These are phyloP conservation scores for Bauhinia variegata DNA, from an alignment of 306 rosid species.

Conservation along the genomic window DNA sequence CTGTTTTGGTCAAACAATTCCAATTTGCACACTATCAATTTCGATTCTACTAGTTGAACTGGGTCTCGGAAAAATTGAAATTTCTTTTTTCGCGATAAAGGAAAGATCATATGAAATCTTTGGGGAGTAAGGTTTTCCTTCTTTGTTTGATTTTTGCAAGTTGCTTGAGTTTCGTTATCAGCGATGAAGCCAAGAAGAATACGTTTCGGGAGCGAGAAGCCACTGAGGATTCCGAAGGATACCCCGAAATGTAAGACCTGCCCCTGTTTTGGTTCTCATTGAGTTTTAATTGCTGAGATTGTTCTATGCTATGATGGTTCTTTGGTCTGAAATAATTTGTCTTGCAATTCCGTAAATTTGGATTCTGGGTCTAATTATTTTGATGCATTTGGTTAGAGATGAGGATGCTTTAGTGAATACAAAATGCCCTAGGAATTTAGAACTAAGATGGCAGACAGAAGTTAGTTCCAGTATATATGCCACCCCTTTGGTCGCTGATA, in stretches of 20 bases:
- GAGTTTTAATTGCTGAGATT: background rate
- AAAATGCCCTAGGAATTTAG: constrained; percentile 89
- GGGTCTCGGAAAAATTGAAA: background rate
- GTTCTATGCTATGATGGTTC: background rate
- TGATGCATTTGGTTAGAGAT: constrained; percentile 50
- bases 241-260: constrained; percentile 71
- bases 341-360: constrained; percentile 11
- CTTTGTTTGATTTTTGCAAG: constrained; percentile 51
- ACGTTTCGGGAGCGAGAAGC: constrained; percentile 88
- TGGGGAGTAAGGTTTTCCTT: constrained; percentile 37
- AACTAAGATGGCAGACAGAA: constrained; percentile 98
- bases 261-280: constrained; percentile 1
- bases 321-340: no score
- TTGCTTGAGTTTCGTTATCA: constrained; percentile 45
- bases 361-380: background rate
- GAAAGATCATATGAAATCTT: constrained; percentile 62
- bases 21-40: background rate
- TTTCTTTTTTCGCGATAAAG: constrained; percentile 19
- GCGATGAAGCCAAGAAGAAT: constrained; percentile 61
- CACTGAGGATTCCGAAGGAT: constrained; percentile 76
- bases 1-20: constrained; percentile 7
- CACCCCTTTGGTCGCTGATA: constrained; percentile 89
- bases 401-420: constrained; percentile 90
- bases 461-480: constrained; percentile 97
- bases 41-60: background rate